Base-by-base conservation (phyloP, 805 yeast genomes). In the Metschnikowia cubensis region DNA sequence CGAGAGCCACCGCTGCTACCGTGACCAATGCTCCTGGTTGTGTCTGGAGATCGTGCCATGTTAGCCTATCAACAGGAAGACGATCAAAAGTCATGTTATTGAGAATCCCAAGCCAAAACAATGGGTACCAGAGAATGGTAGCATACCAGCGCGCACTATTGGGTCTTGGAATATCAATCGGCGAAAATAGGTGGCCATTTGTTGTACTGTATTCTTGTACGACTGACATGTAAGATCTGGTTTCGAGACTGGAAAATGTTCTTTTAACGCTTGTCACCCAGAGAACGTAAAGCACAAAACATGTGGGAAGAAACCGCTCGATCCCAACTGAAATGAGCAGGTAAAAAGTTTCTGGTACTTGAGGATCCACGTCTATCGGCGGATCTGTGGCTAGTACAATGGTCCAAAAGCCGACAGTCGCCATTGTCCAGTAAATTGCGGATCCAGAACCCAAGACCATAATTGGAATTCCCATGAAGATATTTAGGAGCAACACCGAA, bases 81-180 rank as follows among this genome's bases (percentile, higher is more conserved):
- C 91, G 71, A 62, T 90, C 98, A 68, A 92, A 89, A 0, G 96
- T 89, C 59, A 88, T 77, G 66, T 89, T 91, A 65, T 91, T 90
- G 59, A 90, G 74, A 33, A 87, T 75, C 1, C 97, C 96, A 2
- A 87, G 59, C 95, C 96, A 89, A 61, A 86, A 86, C 2, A 85
- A 72, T 0, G 91, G 86, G 54, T 86, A 87, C 94, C 96, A 91
- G 29, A 81, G 63, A 0, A 81, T 36, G 32, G 35, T 22, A 13
- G 21, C 29, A 20, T 25, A 22, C 45, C 45, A 29, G n/a, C 40
- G 47, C 17, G 42, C 40, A 29, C 41, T 36, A 18, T 35, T 35
- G 47, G 47, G 41, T 33, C 39, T 25, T 10, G 35, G 39, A 33
- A 33, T 42, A 6, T 43, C 33, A 22, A 43, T 22, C 14, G 46